Evolutionary conservation across 495 filamentous ascomycete species (phyloP).

Genomic region (Glutinoglossum americanum): DNA sequence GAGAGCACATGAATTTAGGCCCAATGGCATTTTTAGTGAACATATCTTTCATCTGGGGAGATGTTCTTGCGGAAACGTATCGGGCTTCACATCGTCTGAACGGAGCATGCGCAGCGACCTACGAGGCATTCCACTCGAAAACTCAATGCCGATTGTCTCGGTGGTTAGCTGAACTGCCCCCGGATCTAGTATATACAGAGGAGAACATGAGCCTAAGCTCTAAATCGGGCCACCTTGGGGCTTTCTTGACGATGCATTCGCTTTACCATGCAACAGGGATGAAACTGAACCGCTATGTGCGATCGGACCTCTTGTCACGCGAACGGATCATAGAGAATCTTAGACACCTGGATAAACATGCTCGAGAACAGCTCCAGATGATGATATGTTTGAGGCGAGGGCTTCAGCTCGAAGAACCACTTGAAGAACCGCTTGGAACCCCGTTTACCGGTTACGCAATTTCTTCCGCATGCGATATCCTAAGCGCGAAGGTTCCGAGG

Average conservation of each 20-base stretch:
- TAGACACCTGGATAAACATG: not conserved
- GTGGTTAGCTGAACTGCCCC: conserved; percentile 25
- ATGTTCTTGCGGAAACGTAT: conserved; percentile 36
- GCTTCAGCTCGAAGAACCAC: not conserved
- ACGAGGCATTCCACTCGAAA: conserved; percentile 28
- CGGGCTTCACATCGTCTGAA: conserved; percentile 28
- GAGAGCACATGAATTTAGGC: conserved; percentile 21
- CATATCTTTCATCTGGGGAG: conserved; percentile 39
- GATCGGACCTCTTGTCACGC: conserved; percentile 4
- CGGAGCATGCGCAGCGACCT: conserved; percentile 20
- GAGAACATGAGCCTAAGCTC: conserved; percentile 29
- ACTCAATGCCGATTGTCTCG: conserved; percentile 27
- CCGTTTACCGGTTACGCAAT: conserved; percentile 1
- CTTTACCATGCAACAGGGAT: conserved; percentile 38
- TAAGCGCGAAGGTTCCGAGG: not conserved
- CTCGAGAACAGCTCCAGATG: conserved; percentile 2
- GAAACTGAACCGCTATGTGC: conserved; percentile 38
- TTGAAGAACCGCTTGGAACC: not conserved
- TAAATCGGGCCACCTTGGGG: conserved; percentile 23
- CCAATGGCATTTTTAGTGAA: conserved; percentile 38
- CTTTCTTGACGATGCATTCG: conserved; percentile 36
- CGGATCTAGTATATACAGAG: conserved; percentile 24
- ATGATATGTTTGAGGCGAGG: not conserved
- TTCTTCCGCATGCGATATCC: conserved; percentile 1
- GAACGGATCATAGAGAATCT: not conserved